Conservation (phyloP, 2,329 filamentous ascomycete species). For the Xylaria sp. region DNA sequence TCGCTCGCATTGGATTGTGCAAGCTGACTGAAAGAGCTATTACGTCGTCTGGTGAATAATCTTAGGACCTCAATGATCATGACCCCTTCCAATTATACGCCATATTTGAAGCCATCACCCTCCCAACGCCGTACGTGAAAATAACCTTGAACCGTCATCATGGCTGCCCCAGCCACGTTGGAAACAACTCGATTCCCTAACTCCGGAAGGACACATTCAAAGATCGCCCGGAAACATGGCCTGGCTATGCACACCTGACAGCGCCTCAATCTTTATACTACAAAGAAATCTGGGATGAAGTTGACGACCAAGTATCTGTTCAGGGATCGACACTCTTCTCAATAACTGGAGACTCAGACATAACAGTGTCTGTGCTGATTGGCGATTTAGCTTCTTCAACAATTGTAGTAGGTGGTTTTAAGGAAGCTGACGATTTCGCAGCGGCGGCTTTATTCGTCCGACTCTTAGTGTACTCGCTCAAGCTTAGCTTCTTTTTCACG, state of each 20-base stretch:
- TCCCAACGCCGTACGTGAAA: constrained; percentile 43
- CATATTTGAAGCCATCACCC: constrained; percentile 32
- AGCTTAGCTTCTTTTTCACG: constrained; percentile 73
- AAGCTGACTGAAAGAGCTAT: constrained; percentile 7
- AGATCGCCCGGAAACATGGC: constrained; percentile 5
- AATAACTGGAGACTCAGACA: constrained; percentile 49
- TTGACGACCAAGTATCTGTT: not conserved
- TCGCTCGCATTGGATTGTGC: constrained; percentile 3
- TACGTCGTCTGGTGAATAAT: constrained; percentile 21
- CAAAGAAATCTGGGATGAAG: constrained; percentile 10
- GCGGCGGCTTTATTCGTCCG: constrained; percentile 65
- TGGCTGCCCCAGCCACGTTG: constrained; percentile 12
- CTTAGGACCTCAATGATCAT: constrained; percentile 13
- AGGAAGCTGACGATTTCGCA: constrained; percentile 53
- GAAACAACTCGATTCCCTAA: constrained; percentile 28
- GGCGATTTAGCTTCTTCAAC: constrained; percentile 56
- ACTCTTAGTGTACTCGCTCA: constrained; percentile 73
- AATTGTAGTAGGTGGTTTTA: constrained; percentile 53
- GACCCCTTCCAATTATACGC: constrained; percentile 22
- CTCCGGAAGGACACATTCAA: constrained; percentile 26
- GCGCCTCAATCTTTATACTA: constrained; percentile 24
- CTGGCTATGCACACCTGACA: constrained; percentile 11
- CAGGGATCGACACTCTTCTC: constrained; percentile 47
- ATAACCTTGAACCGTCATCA: constrained; percentile 22
- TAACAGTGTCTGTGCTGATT: constrained; percentile 48